Evolutionary conservation across 768 basidiomycete genomes (phyloP).

Genomic region (Boletellus emodensis): DNA sequence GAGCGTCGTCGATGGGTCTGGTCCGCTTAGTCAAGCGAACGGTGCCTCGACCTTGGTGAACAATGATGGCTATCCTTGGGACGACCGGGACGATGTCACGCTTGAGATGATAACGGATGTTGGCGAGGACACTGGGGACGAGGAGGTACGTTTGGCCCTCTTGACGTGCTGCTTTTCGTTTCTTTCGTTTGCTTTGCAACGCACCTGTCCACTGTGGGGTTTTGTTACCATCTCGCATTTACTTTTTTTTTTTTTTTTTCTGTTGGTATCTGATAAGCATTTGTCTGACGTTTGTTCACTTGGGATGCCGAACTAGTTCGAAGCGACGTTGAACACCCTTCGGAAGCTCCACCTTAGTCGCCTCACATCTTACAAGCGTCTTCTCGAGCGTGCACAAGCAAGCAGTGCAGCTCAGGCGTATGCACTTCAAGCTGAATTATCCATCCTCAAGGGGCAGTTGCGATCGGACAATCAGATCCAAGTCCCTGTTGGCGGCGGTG

Average conservation of each 20-base stretch:
- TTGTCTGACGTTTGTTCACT: constrained; percentile 1
- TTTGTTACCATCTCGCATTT: not conserved
- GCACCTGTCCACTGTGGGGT: not conserved
- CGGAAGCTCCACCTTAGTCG: constrained; percentile 46
- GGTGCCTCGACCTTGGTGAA: constrained; percentile 21
- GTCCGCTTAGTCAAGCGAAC: constrained; percentile 19
- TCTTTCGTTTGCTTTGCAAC: not conserved
- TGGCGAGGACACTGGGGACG: constrained; percentile 61
- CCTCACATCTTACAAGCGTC: constrained; percentile 69
- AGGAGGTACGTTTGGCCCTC: constrained; percentile 47
- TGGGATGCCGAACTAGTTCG: constrained; percentile 34
- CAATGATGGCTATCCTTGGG: constrained; percentile 23
- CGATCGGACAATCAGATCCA: constrained; percentile 17
- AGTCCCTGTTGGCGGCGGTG: constrained; percentile 19
- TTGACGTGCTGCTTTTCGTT: not conserved
- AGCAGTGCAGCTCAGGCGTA: constrained; percentile 79
- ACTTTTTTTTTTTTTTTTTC: not conserved
- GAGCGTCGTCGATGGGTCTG: constrained; percentile 20
- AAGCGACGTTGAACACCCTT: constrained; percentile 39
- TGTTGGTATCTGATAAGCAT: not conserved
- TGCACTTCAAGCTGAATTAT: constrained; percentile 78
- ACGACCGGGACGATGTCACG: constrained; percentile 51
- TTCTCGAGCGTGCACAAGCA: constrained; percentile 77
- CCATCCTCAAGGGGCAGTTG: constrained; percentile 52
- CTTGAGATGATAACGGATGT: constrained; percentile 65